Base-by-base conservation (phyloP, 2,329 filamentous ascomycete species). In the Colletotrichum sp. region DNA sequence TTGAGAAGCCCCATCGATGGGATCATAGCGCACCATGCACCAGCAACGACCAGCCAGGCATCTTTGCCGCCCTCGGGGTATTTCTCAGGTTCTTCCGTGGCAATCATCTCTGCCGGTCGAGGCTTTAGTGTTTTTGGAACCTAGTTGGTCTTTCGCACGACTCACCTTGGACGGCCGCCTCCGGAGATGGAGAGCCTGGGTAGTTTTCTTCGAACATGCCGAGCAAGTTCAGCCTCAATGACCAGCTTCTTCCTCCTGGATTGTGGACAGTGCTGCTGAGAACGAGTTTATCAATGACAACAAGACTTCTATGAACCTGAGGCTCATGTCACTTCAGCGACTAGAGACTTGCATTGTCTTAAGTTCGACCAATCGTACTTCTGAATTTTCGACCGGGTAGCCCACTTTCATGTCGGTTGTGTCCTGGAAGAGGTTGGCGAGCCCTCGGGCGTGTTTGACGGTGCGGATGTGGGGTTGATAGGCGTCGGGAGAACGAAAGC, bases 31-130 rank as follows among this genome's bases (percentile, higher is more conserved):
- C 89, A 90, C 84, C 94, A 95, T 7, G 91, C 91, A 26, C 94
- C 94, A 6, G 94, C 82, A 3, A 95, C 93, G n/a, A 95, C 93
- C 7, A 92, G 85, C 92, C 93, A 95, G 73, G 92, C 93, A 79
- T 89, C 83, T 10, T 88, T 81, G 3, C 94, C 94, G 28, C 94
- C 93, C 85, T 95, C 94, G 1, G 93, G 94, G 79, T 95, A 95
- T 16, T 18, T 36, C 8, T 71, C 36, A 28, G 4, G 16, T 52
- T 65, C 34, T 30, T 52, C 64, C 8, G 26, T 16, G 3, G 59
- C 18, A 32, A 12, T 34, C 10, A 52, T 52, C 44, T 52, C 44
- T 21, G 44, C 8, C 10, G 44, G 44, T 8, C 6, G 6, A 52
- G n/a, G 12, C n/a, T 52, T 52, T 52, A 52, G 44, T 21, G n/a